These are phyloP conservation scores for Boletus reticulatus DNA, from an alignment of 768 basidiomycete genomes.

Conservation along the genomic window DNA sequence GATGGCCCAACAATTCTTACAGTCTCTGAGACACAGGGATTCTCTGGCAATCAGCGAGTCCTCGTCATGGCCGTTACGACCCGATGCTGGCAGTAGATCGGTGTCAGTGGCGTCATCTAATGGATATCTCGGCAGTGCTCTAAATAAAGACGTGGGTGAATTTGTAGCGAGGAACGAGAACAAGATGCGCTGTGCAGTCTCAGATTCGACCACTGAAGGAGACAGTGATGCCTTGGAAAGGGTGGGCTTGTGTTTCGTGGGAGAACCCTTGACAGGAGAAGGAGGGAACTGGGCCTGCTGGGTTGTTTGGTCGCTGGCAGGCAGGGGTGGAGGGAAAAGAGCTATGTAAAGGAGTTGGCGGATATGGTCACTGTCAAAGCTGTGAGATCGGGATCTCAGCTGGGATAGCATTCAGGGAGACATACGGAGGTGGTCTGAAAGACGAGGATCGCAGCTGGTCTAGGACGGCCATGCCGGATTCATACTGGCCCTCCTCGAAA, in stretches of 20 bases:
- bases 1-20: constrained; percentile 61
- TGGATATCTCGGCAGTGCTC: constrained; percentile 53
- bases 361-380: constrained; percentile 50
- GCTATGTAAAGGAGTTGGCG: constrained; percentile 69
- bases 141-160: constrained; percentile 48
- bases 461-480: constrained; percentile 60
- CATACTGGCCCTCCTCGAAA: constrained; percentile 76
- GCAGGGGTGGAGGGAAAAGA: constrained; percentile 51
- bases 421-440: constrained; percentile 59
- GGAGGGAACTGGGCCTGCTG: constrained; percentile 24
- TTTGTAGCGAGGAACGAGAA: constrained; percentile 58
- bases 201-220: constrained; percentile 44
- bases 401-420: constrained; percentile 11
- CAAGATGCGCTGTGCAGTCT: constrained; percentile 52
- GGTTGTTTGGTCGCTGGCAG: constrained; percentile 11
- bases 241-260: constrained; percentile 45
- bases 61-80: constrained; percentile 36
- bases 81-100: background rate
- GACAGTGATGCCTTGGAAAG: constrained; percentile 40
- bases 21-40: constrained; percentile 49
- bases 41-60: constrained; percentile 60
- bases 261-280: constrained; percentile 42
- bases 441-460: constrained; percentile 59
- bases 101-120: constrained; percentile 11
- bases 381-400: constrained; percentile 14